These are phyloP conservation scores for Entomortierella chlamydospora DNA, from an alignment of 192 early-diverging fungal species.

Conservation along the genomic window DNA sequence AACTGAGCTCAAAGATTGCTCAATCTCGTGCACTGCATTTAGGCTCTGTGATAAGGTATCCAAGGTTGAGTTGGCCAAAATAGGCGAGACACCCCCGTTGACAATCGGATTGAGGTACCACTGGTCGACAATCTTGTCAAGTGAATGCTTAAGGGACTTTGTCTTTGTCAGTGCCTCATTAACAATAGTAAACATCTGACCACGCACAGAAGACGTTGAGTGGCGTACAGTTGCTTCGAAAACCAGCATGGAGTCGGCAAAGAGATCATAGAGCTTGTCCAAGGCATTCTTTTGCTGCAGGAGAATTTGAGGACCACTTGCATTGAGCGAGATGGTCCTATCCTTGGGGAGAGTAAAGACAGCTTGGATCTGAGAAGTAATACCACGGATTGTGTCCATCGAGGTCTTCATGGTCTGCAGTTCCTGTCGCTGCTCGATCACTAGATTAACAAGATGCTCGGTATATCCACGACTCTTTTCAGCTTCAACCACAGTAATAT, in stretches of 20 bases:
- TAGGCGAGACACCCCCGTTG: conserved; percentile 30
- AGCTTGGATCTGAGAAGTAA: conserved; percentile 37
- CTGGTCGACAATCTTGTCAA: conserved; percentile 27
- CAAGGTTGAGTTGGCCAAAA: conserved; percentile 22
- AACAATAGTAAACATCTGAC: conserved; percentile 37
- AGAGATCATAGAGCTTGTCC: conserved; percentile 53
- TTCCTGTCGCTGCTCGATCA: conserved; percentile 66
- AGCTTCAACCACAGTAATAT: conserved; percentile 74
- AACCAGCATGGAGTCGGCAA: conserved; percentile 49
- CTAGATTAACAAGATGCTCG: conserved; percentile 73
- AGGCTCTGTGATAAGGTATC: conserved; percentile 31
- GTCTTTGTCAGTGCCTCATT: conserved; percentile 43
- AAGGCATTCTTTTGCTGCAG: conserved; percentile 53
- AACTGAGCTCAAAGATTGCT: conserved; percentile 20
- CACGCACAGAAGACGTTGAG: conserved; percentile 25
- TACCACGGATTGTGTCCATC: conserved; percentile 38
- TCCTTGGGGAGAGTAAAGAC: conserved; percentile 35
- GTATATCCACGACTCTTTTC: conserved; percentile 70
- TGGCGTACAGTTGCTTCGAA: conserved; percentile 48
- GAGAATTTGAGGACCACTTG: conserved; percentile 17
- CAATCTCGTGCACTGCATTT: conserved; percentile 38
- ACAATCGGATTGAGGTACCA: conserved; percentile 43
- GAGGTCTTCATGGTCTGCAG: conserved; percentile 54
- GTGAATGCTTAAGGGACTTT: conserved; percentile 37
- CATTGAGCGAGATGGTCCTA: conserved; percentile 35